Percentiles rank a stretch among this genome's conserved stretches.
Conservation (phyloP, 176 grass and related monocot genomes). For the Rhynchospora tenuis region DNA sequence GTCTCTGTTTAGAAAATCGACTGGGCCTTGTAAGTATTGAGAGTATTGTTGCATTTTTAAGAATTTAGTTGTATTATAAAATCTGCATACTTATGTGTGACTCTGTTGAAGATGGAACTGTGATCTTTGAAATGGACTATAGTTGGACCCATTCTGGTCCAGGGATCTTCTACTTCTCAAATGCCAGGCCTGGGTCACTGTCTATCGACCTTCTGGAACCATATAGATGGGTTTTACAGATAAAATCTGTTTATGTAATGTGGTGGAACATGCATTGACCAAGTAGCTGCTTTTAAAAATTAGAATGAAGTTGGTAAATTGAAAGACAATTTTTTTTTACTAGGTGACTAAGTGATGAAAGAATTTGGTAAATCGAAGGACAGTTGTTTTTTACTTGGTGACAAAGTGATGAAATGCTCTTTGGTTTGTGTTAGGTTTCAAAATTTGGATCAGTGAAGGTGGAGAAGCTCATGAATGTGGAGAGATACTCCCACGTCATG, state of each 20-base stretch:
- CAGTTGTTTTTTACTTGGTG: background rate
- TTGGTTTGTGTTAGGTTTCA: constrained; percentile 48
- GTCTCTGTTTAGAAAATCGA: background rate
- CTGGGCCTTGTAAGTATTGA: background rate
- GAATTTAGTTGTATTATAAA: background rate
- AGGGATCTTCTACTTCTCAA: background rate
- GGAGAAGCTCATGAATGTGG: background rate
- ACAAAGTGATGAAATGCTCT: background rate
- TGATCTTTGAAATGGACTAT: background rate
- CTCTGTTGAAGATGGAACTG: background rate
- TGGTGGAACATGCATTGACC: no score
- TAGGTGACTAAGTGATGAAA: no score
- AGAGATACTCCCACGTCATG: constrained; percentile 95
- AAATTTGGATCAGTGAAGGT: constrained; percentile 84
- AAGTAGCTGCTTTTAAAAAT: no score
- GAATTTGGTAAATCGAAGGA: background rate
- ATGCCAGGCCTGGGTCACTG: background rate
- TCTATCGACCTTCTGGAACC: background rate
- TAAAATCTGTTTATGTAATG: no score
- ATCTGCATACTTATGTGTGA: background rate
- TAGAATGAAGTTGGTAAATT: no score
- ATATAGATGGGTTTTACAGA: background rate
- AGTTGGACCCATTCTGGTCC: background rate
- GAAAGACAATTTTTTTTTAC: no score
- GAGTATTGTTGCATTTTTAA: background rate